Evolutionary conservation across 257 asterid genomes (phyloP).

Genomic region (Vinca minor): DNA sequence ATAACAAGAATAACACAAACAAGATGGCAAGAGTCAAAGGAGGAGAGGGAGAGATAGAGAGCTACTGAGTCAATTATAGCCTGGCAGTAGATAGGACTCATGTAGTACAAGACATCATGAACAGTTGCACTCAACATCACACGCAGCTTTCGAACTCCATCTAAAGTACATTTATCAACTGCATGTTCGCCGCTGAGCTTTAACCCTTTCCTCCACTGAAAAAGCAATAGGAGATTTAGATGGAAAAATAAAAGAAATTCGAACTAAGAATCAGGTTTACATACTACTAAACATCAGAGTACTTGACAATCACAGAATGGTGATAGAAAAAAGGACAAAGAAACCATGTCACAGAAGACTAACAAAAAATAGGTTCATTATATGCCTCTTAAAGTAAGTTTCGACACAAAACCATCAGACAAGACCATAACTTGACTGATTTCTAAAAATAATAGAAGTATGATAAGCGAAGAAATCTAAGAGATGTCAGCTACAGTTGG

Average conservation of each 20-base stretch:
- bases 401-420: background rate
- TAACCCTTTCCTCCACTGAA: constrained; percentile 94
- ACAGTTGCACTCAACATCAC: constrained; percentile 92
- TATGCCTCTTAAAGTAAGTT: too few relatives aligned
- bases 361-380: background rate
- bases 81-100: constrained; percentile 99
- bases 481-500: background rate
- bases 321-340: background rate
- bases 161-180: constrained; percentile 79
- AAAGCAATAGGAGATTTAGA: constrained; percentile 19
- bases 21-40: background rate
- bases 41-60: constrained; percentile 9
- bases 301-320: background rate
- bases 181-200: constrained; percentile 87
- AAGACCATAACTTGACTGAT: too few relatives aligned
- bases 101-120: constrained; percentile 92
- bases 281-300: background rate
- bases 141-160: constrained; percentile 92
- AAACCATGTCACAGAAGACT: background rate
- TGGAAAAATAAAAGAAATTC: background rate
- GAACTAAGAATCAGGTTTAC: background rate
- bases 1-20: background rate
- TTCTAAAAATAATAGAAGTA: too few relatives aligned
- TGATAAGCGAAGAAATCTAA: too few relatives aligned
- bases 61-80: constrained; percentile 63